A percentile compares a stretch with the other conserved stretches of the same genome.
phyloP scores from a whole-genome alignment of 2,329 filamentous ascomycete species.

The Dothistroma septosporum region DNA sequence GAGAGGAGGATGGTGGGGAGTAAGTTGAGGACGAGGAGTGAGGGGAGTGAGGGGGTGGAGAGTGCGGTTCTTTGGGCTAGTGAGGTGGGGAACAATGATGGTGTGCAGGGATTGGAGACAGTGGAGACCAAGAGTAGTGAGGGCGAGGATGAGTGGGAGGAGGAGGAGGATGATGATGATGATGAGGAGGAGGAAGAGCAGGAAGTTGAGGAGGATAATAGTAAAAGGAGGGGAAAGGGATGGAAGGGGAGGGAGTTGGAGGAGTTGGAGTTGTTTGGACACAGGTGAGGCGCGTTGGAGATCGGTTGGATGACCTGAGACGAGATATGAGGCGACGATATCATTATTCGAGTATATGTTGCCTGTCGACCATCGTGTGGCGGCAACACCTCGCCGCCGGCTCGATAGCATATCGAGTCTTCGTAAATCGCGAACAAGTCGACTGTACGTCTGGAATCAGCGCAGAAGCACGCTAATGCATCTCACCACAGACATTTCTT shows the following conservation, averaged over 20 bases:
- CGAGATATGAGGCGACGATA: not conserved
- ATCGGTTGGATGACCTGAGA: not conserved
- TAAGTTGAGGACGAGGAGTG: conserved; percentile 1
- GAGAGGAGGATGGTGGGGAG: not conserved
- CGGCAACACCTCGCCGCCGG: too few species aligned
- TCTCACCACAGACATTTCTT: too few species aligned
- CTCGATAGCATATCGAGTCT: too few species aligned
- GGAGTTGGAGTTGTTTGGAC: conserved; percentile 25
- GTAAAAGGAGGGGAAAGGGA: conserved; percentile 10
- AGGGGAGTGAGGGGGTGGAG: conserved; percentile 5
- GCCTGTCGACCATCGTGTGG: too few species aligned
- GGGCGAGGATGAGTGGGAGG: conserved; percentile 30
- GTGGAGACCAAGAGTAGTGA: conserved; percentile 28
- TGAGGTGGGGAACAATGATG: conserved; percentile 16
- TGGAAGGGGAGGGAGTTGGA: conserved; percentile 10
- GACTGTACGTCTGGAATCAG: too few species aligned
- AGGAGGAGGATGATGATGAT: conserved; percentile 35
- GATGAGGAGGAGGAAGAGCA: conserved; percentile 34
- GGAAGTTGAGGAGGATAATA: conserved; percentile 17
- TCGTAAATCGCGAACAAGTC: too few species aligned
- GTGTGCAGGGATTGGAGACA: conserved; percentile 23
- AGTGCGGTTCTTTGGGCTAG: conserved; percentile 25
- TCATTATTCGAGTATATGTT: not conserved
- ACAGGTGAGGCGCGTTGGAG: conserved; percentile 17
- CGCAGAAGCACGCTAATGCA: too few species aligned